A percentile compares a stretch with the other conserved stretches of the same genome.
phyloP scores from a whole-genome alignment of 2,329 filamentous ascomycete genomes.

The Bertia moriformis region DNA sequence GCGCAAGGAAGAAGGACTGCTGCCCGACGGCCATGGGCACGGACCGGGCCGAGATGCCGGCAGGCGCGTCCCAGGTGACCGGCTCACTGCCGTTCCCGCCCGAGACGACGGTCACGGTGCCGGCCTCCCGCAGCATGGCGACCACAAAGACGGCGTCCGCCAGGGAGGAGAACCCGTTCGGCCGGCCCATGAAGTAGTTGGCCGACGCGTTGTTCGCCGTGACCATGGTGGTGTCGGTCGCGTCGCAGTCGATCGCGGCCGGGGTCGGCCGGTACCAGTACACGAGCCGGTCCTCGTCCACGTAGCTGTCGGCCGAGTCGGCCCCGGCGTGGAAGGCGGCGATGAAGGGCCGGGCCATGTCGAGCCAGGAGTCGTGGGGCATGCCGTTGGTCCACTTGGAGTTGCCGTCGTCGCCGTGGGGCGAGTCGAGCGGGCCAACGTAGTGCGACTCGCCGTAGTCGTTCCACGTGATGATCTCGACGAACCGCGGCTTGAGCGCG shows the following conservation, averaged over 20 bases:
- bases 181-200: constrained; percentile 35
- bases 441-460: constrained; percentile 42
- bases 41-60: constrained; percentile 25
- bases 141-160: constrained; percentile 34
- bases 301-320: constrained; percentile 21
- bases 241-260: constrained; percentile 28
- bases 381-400: constrained; percentile 34
- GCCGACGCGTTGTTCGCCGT: constrained; percentile 26
- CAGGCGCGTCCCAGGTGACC: constrained; percentile 28
- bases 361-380: constrained; percentile 35
- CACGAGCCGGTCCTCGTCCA: constrained; percentile 30
- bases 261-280: constrained; percentile 41
- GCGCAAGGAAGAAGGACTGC: constrained; percentile 28
- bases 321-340: constrained; percentile 32
- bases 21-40: constrained; percentile 29
- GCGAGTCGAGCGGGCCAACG: constrained; percentile 28
- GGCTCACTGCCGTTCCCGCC: constrained; percentile 24
- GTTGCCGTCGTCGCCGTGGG: constrained; percentile 18
- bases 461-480: constrained; percentile 21
- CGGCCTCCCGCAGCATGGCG: constrained; percentile 28
- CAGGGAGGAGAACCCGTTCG: constrained; percentile 32
- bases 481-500: constrained; percentile 26
- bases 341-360: constrained; percentile 36
- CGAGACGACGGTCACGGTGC: constrained; percentile 26
- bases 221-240: constrained; percentile 31